Conservation (phyloP, 2,329 filamentous ascomycete species). For the Calonectria hongkongensis region DNA sequence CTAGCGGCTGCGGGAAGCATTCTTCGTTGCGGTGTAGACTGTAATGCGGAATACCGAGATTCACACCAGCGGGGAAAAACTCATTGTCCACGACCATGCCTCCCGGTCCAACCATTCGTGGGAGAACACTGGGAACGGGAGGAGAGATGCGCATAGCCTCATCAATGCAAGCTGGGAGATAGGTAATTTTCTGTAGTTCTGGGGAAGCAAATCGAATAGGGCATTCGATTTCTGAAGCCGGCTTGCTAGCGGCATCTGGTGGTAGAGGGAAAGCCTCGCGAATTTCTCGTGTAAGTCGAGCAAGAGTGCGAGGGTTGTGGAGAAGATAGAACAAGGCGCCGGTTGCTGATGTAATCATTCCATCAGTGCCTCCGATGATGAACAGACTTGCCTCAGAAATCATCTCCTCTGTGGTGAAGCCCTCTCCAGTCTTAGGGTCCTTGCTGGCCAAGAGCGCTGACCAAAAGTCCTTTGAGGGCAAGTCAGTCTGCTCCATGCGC, state of each 20-base stretch:
- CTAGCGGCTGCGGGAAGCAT: conserved; percentile 13
- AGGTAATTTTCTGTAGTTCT: conserved; percentile 10
- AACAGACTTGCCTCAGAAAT: conserved; percentile 20
- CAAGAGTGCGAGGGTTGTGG: conserved; percentile 21
- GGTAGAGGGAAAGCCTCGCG: conserved; percentile 12
- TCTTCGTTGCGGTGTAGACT: conserved; percentile 25
- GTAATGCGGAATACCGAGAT: conserved; percentile 20
- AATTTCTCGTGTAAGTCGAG: conserved; percentile 17
- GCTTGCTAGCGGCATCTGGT: neutral
- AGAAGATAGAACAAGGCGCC: conserved; percentile 13
- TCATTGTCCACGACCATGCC: conserved; percentile 24
- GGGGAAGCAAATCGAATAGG: conserved; percentile 8
- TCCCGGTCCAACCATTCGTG: conserved; percentile 5
- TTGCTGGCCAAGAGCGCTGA: conserved; percentile 5
- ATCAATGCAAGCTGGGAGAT: conserved; percentile 13
- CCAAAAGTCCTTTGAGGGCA: conserved; percentile 23
- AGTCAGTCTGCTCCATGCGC: conserved; percentile 9
- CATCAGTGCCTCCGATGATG: conserved; percentile 20
- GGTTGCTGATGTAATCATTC: conserved; percentile 11
- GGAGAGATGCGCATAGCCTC: conserved; percentile 25
- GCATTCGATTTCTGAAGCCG: conserved; percentile 7
- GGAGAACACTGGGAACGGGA: conserved; percentile 17
- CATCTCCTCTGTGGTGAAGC: conserved; percentile 17
- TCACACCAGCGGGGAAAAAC: conserved; percentile 18
- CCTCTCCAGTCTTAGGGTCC: conserved; percentile 18